phyloP scores from a whole-genome alignment of 805 yeast genomes.

The Kodamaea jinghongensis region DNA sequence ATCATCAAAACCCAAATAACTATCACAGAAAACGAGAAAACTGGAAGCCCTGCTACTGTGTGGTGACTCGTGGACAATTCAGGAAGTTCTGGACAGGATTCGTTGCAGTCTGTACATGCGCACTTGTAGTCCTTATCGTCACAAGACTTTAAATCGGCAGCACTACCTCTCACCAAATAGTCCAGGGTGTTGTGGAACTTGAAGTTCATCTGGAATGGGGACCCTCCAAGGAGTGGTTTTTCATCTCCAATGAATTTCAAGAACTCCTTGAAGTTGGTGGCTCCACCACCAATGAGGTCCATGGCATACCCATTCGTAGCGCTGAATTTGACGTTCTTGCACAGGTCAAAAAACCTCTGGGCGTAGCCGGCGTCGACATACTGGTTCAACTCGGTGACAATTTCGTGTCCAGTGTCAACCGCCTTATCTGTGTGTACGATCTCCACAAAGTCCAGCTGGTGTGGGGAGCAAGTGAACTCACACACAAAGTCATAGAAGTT shows the following conservation, averaged over 20 bases:
- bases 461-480: constrained; percentile 84
- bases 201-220: constrained; percentile 91
- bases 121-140: constrained; percentile 67
- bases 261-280: constrained; percentile 66
- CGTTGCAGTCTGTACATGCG: constrained; percentile 88
- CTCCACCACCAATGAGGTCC: constrained; percentile 99
- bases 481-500: constrained; percentile 85
- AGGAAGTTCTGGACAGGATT: constrained; percentile 70
- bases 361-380: constrained; percentile 63
- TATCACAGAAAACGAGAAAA: constrained; percentile 51
- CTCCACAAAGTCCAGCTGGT: constrained; percentile 72
- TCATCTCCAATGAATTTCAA: constrained; percentile 91
- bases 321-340: constrained; percentile 84
- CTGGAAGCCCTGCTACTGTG: constrained; percentile 58
- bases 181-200: constrained; percentile 31
- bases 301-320: constrained; percentile 95
- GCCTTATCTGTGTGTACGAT: constrained; percentile 54
- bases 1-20: constrained; percentile 42
- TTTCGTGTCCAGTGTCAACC: constrained; percentile 47
- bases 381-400: constrained; percentile 71
- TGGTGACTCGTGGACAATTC: constrained; percentile 25
- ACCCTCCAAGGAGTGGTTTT: constrained; percentile 90
- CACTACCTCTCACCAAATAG: constrained; percentile 14
- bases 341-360: constrained; percentile 67
- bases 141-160: constrained; percentile 47